A percentile compares a stretch with the other conserved stretches of the same genome.
Evolutionary conservation across 495 filamentous ascomycete genomes (phyloP).

Genomic region (Neurospora discreta): DNA sequence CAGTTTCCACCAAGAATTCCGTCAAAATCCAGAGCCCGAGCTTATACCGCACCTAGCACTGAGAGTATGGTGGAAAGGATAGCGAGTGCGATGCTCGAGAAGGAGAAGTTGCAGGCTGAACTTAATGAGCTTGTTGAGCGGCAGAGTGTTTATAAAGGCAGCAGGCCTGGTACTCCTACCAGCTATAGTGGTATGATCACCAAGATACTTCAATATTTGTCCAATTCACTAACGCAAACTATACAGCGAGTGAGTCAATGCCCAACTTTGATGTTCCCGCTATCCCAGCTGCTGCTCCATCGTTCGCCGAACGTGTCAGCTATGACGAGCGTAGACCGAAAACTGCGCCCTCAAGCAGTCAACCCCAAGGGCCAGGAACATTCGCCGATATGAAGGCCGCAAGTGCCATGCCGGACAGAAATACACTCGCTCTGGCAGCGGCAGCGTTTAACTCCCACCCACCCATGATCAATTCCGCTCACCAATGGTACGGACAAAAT

Average conservation of each 20-base stretch:
- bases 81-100: slow-evolving; percentile 41
- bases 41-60: slow-evolving; percentile 23
- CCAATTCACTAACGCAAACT: background rate
- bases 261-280: slow-evolving; percentile 29
- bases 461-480: background rate
- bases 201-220: background rate
- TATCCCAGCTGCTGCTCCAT: slow-evolving; percentile 34
- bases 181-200: slow-evolving; percentile 5
- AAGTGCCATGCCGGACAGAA: slow-evolving; percentile 7
- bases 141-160: slow-evolving; percentile 38
- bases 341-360: slow-evolving; percentile 20
- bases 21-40: slow-evolving; percentile 22
- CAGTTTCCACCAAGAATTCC: slow-evolving; percentile 17
- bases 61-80: slow-evolving; percentile 38
- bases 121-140: slow-evolving; percentile 43
- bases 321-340: slow-evolving; percentile 21
- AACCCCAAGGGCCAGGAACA: slow-evolving; percentile 13
- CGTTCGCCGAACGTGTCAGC: slow-evolving; percentile 38
- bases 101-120: slow-evolving; percentile 38
- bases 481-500: background rate
- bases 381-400: background rate
- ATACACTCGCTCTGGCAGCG: slow-evolving; percentile 6
- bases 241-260: slow-evolving; percentile 23
- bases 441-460: slow-evolving; percentile 14
- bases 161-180: slow-evolving; percentile 36